phyloP scores from a whole-genome alignment of 441 rosid genomes.

The Geranium incanum region DNA sequence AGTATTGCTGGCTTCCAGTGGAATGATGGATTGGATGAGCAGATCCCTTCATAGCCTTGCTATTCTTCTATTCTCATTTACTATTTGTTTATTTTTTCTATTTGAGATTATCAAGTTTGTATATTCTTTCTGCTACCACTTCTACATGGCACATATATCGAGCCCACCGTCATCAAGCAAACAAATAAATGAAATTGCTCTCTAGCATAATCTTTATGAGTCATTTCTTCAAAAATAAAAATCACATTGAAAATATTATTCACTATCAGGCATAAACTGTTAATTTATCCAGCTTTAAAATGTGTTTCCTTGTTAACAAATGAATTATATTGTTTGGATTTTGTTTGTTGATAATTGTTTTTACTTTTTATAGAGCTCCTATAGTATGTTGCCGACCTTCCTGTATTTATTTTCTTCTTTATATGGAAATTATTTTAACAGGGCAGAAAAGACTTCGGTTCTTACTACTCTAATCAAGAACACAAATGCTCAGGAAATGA shows the following conservation, averaged over 20 bases:
- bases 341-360: not conserved
- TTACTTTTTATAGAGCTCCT: not conserved
- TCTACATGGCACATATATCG: not conserved
- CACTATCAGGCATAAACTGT: not conserved
- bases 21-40: not conserved
- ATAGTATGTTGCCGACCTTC: conserved; percentile 1
- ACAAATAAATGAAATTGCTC: not conserved
- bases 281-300: not conserved
- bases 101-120: not conserved
- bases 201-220: not conserved
- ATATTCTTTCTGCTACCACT: not conserved
- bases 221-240: not conserved
- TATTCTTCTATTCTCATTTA: not conserved
- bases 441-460: conserved; percentile 60
- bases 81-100: not conserved
- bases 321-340: not conserved
- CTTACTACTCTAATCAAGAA: conserved; percentile 69
- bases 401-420: conserved; percentile 9
- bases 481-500: conserved; percentile 96
- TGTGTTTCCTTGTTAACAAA: not conserved
- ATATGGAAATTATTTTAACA: conserved; percentile 23
- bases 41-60: not conserved
- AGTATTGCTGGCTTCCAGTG: not conserved
- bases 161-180: not conserved
- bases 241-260: not conserved